These are phyloP conservation scores for Penstemon barbatus DNA, from an alignment of 257 asterid species.

Conservation along the genomic window DNA sequence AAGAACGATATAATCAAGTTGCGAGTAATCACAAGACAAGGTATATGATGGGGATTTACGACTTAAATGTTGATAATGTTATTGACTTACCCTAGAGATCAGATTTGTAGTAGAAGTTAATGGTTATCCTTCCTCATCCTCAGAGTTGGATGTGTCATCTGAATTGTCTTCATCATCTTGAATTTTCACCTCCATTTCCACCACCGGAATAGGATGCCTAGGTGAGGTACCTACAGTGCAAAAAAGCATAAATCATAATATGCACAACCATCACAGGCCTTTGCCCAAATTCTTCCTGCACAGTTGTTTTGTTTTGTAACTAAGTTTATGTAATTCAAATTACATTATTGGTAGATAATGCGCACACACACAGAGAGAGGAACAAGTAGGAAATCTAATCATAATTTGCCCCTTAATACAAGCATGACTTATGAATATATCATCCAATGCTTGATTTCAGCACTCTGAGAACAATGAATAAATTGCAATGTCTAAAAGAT, in stretches of 20 bases:
- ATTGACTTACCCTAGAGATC: slow-evolving; percentile 18
- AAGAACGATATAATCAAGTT: too few relatives aligned
- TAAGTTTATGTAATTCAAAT: background rate
- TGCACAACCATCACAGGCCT: background rate
- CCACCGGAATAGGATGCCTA: slow-evolving; percentile 30
- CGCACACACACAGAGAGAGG: background rate
- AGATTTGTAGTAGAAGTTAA: background rate
- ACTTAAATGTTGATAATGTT: too few relatives aligned
- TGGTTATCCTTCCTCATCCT: slow-evolving; percentile 37
- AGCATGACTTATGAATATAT: background rate
- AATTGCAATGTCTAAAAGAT: too few relatives aligned
- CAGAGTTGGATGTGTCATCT: slow-evolving; percentile 22
- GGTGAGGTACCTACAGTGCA: slow-evolving; percentile 30
- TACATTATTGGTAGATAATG: too few relatives aligned
- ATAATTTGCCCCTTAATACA: background rate
- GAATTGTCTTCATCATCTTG: slow-evolving; percentile 25
- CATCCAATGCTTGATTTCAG: background rate
- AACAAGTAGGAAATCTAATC: background rate
- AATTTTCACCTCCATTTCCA: slow-evolving; percentile 28
- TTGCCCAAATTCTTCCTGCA: background rate
- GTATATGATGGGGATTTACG: too few relatives aligned
- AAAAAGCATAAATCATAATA: slow-evolving; percentile 1
- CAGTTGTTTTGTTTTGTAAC: background rate
- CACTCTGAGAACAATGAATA: background rate
- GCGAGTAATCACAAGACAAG: too few relatives aligned